Evolutionary conservation across 805 yeast genomes (phyloP).

Genomic region (Hanseniaspora guilliermondii): DNA sequence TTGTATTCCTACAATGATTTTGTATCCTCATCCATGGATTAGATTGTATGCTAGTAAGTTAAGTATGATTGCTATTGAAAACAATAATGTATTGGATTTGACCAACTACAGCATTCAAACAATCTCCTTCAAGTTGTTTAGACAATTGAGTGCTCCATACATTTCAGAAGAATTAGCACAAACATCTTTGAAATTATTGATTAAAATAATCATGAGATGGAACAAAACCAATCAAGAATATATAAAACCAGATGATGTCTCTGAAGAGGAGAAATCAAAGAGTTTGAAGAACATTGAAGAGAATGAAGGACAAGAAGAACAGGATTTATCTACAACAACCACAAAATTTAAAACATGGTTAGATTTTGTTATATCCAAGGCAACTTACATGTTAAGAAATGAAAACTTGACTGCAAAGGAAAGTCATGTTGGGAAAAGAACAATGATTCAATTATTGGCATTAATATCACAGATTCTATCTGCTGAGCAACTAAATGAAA

Average conservation of each 20-base stretch:
- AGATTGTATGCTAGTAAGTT: constrained; percentile 55
- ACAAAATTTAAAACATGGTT: constrained; percentile 21
- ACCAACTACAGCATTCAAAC: constrained; percentile 45
- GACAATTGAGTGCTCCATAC: constrained; percentile 73
- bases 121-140: constrained; percentile 52
- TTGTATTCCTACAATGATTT: constrained; percentile 25
- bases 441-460: constrained; percentile 60
- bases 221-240: constrained; percentile 32
- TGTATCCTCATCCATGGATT: constrained; percentile 90
- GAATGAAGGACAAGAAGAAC: constrained; percentile 19
- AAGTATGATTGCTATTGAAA: constrained; percentile 39
- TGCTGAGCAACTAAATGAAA: constrained; percentile 33
- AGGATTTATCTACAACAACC: constrained; percentile 14
- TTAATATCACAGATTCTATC: constrained; percentile 44
- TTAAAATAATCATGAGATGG: constrained; percentile 53
- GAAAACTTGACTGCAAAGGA: constrained; percentile 43
- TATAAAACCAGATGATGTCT: constrained; percentile 22
- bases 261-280: constrained; percentile 10
- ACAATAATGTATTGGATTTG: constrained; percentile 29
- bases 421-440: constrained; percentile 47
- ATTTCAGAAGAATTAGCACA: constrained; percentile 50
- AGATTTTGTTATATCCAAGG: constrained; percentile 40
- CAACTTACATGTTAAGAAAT: constrained; percentile 51
- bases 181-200: constrained; percentile 56
- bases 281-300: constrained; percentile 21